A percentile compares a stretch with the other conserved stretches of the same genome.
Conservation (phyloP, 805 yeast genomes). For the Hanseniaspora mollemarum region DNA sequence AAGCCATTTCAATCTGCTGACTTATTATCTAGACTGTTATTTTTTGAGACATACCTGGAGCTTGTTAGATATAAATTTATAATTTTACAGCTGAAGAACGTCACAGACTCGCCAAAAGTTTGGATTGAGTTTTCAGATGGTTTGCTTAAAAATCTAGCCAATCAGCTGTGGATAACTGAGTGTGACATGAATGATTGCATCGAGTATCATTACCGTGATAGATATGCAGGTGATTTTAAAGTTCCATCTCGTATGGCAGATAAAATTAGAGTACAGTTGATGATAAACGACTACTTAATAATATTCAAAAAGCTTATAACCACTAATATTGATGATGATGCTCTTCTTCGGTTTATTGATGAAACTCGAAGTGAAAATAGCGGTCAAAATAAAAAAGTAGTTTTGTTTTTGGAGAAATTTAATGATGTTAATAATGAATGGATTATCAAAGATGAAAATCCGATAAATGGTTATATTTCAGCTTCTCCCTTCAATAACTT, state of each 20-base stretch:
- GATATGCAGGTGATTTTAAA: neutral
- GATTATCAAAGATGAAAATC: neutral
- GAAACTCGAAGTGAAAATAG: neutral
- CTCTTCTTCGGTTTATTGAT: neutral
- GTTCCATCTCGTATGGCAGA: neutral
- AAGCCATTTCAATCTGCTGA: neutral
- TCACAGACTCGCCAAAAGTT: neutral
- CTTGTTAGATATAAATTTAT: neutral
- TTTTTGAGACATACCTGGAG: neutral
- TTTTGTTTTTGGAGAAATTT: neutral
- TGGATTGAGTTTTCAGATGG: neutral
- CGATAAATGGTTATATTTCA: neutral
- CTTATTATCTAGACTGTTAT: neutral
- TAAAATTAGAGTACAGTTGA: neutral
- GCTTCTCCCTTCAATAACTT: neutral
- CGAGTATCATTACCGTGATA: neutral
- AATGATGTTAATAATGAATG: conserved; percentile 1
- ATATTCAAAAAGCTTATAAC: neutral
- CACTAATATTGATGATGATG: neutral
- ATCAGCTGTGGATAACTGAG: neutral
- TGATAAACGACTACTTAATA: neutral
- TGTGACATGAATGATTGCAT: neutral
- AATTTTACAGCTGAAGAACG: neutral
- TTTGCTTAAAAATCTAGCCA: neutral
- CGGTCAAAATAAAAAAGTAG: neutral